Conservation (phyloP, 352 stramenopile genomes). For the Globisporangium alternatum region DNA sequence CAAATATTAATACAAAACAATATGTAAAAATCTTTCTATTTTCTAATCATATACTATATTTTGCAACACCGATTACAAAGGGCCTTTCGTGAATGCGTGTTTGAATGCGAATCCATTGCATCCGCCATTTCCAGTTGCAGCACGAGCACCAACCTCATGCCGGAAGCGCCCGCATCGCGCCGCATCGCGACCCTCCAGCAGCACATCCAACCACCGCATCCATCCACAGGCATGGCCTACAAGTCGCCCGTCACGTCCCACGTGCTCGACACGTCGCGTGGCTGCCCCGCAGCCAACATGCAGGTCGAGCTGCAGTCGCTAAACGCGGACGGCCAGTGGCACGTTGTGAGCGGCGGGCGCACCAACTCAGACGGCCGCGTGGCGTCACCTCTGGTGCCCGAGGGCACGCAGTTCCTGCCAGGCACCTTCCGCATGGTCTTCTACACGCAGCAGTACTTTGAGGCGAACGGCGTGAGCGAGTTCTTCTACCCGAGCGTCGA, state of each 20-base stretch:
- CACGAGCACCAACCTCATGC: background rate
- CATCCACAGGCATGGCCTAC: slow-evolving; percentile 24
- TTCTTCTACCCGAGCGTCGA: slow-evolving; percentile 88
- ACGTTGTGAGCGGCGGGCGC: slow-evolving; percentile 39
- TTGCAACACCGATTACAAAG: no score
- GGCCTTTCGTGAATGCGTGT: no score
- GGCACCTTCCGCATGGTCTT: slow-evolving; percentile 84
- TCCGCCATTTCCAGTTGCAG: background rate
- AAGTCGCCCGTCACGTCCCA: slow-evolving; percentile 82
- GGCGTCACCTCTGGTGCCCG: slow-evolving; percentile 41
- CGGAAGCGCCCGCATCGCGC: slow-evolving; percentile 14
- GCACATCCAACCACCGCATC: slow-evolving; percentile 19
- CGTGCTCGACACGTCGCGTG: slow-evolving; percentile 82
- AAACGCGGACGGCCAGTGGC: slow-evolving; percentile 29
- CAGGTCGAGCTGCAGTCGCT: slow-evolving; percentile 64
- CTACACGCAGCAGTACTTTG: slow-evolving; percentile 79
- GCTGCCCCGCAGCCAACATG: slow-evolving; percentile 66
- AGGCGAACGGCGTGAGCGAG: slow-evolving; percentile 47
- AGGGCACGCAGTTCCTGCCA: slow-evolving; percentile 31
- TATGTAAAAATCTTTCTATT: no score
- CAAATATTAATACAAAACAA: background rate
- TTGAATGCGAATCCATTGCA: slow-evolving; percentile 1
- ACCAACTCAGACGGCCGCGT: slow-evolving; percentile 84
- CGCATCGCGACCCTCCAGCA: slow-evolving; percentile 29
- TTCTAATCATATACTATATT: no score